Evolutionary conservation across 1,284 basidiomycete species (phyloP).

Genomic region (Moesziomyces antarcticus): DNA sequence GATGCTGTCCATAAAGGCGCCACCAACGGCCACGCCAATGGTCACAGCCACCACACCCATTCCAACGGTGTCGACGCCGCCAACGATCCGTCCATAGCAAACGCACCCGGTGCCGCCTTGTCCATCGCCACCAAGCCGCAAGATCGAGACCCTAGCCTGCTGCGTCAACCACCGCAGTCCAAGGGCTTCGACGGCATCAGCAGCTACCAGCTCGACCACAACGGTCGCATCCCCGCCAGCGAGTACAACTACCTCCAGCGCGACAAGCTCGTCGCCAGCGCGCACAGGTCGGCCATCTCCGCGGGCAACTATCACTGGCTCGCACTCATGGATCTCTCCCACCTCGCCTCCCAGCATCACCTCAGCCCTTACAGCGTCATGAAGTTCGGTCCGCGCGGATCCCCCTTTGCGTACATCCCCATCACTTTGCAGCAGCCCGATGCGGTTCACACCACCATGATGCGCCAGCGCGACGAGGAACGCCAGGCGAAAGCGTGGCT

Average conservation of each 20-base stretch:
- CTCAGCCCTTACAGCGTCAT: conserved; percentile 58
- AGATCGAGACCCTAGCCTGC: conserved; percentile 39
- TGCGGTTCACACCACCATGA: conserved; percentile 42
- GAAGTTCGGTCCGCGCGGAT: conserved; percentile 60
- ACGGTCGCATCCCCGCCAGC: conserved; percentile 45
- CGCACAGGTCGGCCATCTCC: conserved; percentile 41
- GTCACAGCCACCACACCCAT: neutral
- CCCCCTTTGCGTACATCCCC: conserved; percentile 64
- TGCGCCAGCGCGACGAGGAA: conserved; percentile 52
- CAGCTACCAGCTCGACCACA: conserved; percentile 43
- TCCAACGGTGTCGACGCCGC: conserved; percentile 37
- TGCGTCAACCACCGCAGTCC: conserved; percentile 25
- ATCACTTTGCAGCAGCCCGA: conserved; percentile 61
- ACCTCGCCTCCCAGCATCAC: conserved; percentile 65
- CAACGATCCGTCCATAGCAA: conserved; percentile 21
- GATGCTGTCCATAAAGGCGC: conserved; percentile 1
- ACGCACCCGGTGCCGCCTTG: conserved; percentile 43
- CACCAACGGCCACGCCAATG: too few species aligned
- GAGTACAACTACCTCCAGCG: conserved; percentile 46
- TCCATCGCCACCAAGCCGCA: conserved; percentile 46
- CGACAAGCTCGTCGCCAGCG: conserved; percentile 49
- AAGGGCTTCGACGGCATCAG: conserved; percentile 27
- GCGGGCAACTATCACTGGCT: conserved; percentile 58
- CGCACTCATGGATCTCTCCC: conserved; percentile 57
- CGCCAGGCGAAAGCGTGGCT: conserved; percentile 41